phyloP scores from a whole-genome alignment of 1,284 basidiomycete species.

The Sporisorium iseilematis-ciliati region DNA sequence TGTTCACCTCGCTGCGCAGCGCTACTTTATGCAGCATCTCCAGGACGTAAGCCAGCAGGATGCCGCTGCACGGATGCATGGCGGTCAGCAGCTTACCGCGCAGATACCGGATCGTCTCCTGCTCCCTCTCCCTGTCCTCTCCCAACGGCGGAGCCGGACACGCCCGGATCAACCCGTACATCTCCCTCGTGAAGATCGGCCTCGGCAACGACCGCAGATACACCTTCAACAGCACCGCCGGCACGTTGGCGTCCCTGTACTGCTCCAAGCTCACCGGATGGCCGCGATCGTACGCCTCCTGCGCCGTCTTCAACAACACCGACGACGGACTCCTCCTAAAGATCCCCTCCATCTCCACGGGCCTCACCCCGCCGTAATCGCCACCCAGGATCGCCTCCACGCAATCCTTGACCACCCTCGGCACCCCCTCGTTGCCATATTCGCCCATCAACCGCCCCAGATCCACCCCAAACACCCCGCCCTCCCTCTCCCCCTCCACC shows the following conservation, averaged over 20 bases:
- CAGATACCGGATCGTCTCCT: conserved; percentile 72
- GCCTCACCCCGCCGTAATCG: conserved; percentile 69
- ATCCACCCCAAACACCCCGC: conserved; percentile 81
- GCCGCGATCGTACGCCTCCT: conserved; percentile 85
- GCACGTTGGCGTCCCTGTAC: conserved; percentile 81
- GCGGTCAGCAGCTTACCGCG: conserved; percentile 73
- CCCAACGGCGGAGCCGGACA: conserved; percentile 74
- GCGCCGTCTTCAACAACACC: conserved; percentile 78
- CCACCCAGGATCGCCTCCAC: conserved; percentile 75
- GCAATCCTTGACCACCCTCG: conserved; percentile 81
- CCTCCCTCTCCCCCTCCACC: conserved; percentile 67
- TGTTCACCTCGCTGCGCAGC: conserved; percentile 76
- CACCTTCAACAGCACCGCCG: conserved; percentile 86
- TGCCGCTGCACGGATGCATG: conserved; percentile 77
- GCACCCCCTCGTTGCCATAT: conserved; percentile 79
- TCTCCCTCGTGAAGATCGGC: conserved; percentile 78
- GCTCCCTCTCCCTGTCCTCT: conserved; percentile 62
- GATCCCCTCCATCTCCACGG: conserved; percentile 80
- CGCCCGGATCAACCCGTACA: conserved; percentile 77
- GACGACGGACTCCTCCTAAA: conserved; percentile 83
- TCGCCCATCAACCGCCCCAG: conserved; percentile 84
- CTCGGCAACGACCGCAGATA: conserved; percentile 82
- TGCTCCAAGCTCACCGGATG: conserved; percentile 80
- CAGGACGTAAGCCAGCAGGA: conserved; percentile 79
- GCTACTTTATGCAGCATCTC: conserved; percentile 83